Base-by-base conservation (phyloP, 208 protist species). In the Leishmania aethiopica region DNA sequence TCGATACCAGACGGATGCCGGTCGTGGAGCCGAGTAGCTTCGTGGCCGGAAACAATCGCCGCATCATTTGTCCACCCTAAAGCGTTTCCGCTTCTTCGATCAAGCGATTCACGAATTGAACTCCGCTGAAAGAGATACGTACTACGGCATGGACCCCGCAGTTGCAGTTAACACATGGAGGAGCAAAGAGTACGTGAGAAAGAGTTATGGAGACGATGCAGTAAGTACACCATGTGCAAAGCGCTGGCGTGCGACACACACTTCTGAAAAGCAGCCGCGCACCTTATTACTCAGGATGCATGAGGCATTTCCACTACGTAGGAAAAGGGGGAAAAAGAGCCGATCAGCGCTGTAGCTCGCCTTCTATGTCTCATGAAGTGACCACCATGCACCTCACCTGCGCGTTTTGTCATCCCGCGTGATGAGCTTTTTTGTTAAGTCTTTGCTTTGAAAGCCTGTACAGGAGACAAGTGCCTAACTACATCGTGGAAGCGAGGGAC, bases 51-150 rank as follows among this genome's bases (percentile, higher is more conserved):
- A 62, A 28, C 15, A 79, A 37, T 51, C 75, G 75, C 22, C 75
- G 75, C 75, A 79, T 79, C 22, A 40, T 79, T 51, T 17, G 22
- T 42, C 73, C 19, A 64, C 32, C 19, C 73, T 45, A 59, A 77
- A 62, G 35, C 51, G 73, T 15, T 77, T 28, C 19, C 17, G 40
- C 13, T 64, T 13, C 6, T 35, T 62, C 3, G 15, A 47, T 32
- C 19, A 32, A 32, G 28, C 17, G 62, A 69, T 69, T 57, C 15
- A 22, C n/a, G 53, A 17, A 45, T 17, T 45, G 5, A 42, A 40
- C 47, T 55, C 10, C 2, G 11, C 7, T 13, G 35, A 7, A 40
- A 77, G 60, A 42, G 73, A 55, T 62, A 77, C 64, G 47, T 47
- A 55, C 73, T 55, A 45, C 60, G 32, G 1, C 15, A 51, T 62